Base-by-base conservation (phyloP, 768 basidiomycete genomes). In the Trametes coccinea region DNA sequence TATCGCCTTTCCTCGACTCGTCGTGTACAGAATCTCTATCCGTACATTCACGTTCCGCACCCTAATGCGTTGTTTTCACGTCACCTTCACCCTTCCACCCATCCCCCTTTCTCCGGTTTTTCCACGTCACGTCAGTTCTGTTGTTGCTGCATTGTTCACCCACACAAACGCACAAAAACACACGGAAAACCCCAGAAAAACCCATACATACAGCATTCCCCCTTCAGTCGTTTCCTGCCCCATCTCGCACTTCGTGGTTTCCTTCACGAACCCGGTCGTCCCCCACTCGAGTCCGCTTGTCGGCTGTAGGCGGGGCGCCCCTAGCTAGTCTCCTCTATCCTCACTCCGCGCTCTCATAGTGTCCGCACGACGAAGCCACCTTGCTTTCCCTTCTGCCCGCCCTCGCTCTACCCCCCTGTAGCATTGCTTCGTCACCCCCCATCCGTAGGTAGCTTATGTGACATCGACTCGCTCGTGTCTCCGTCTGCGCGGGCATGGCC, bases 141-240 rank as follows among this genome's bases (percentile, higher is more conserved):
- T 75, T 72, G 45, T 70, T 75, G 69, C 64, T 71, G 73, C 73
- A 70, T 75, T 77, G 72, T 74, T 73, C 68, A 71, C 73, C 75
- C 76, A 60, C 59, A 58, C 73, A 76, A 73, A 76, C 70, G 66
- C 67, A 77, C 76, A 84, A 84, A 84, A 84, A 85, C 74, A 82
- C 74, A 71, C 70, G 65, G 69, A 67, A 72, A 70, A 72, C 54
- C 64, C 49, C 65, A 66, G 67, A 71, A 74, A 74, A 73, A 74
- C 74, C 76, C 74, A 74, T 73, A 70, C 76, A 71, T 71, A 55
- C 61, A 61, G 59, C 62, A 62, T 67, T 72, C 66, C 66, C 64
- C 61, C 53, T 65, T 68, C 60, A 66, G 71, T 64, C 62, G 48
- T 59, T 48, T 54, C 44, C 67, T 63, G 57, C 64, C 59, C 45